These are phyloP conservation scores for Sisymbrium irio DNA, from an alignment of 345 rosid genomes.

Conservation along the genomic window DNA sequence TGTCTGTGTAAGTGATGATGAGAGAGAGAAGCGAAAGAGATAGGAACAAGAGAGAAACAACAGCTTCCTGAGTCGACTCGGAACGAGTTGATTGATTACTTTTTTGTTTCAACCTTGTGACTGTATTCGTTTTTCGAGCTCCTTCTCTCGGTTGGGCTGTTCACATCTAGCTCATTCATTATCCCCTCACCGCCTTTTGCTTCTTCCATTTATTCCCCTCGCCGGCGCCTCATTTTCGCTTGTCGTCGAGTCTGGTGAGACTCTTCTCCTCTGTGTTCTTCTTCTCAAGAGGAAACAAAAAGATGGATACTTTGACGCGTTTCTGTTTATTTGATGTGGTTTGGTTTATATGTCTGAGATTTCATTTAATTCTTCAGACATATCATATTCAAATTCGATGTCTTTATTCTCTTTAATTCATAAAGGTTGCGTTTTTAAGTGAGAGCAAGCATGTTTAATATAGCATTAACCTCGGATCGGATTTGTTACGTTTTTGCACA, in stretches of 20 bases:
- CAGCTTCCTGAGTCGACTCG: constrained; percentile 37
- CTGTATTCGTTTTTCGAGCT: constrained; percentile 9
- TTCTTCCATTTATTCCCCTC: not conserved
- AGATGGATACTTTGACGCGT: not conserved
- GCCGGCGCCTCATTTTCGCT: constrained; percentile 17
- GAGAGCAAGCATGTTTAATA: not conserved
- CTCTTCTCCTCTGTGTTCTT: too few relatives aligned
- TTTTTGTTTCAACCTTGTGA: not conserved
- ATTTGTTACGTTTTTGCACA: not conserved
- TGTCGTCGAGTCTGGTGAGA: not conserved
- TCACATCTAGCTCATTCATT: constrained; percentile 20
- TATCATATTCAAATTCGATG: not conserved
- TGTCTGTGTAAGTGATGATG: constrained; percentile 22
- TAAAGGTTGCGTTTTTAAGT: not conserved
- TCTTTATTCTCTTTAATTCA: not conserved
- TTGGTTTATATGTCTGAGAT: not conserved
- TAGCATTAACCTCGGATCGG: not conserved
- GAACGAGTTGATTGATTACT: constrained; percentile 25
- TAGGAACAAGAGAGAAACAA: constrained; percentile 12
- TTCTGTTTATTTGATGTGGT: not conserved
- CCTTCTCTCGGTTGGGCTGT: not conserved
- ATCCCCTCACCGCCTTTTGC: not conserved
- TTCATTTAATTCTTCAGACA: not conserved
- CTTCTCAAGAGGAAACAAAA: too few relatives aligned
- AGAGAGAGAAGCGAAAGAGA: constrained; percentile 22